Evolutionary conservation across 2,329 filamentous ascomycete species (phyloP).

Genomic region (Fusarium graminum): DNA sequence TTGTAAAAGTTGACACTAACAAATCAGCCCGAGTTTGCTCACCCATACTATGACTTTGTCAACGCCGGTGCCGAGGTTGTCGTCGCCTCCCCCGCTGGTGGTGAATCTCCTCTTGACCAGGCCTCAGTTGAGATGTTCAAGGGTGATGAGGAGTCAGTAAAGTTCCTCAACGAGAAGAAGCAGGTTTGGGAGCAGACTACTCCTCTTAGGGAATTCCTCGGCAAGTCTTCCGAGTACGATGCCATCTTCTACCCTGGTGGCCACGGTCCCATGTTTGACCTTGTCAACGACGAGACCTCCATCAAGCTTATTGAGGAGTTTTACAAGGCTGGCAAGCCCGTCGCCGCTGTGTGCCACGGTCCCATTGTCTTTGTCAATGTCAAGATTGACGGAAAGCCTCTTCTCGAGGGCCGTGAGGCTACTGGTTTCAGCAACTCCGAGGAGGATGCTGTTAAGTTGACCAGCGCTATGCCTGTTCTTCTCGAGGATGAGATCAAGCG

Average conservation of each 20-base stretch:
- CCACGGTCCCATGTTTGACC: conserved; percentile 75
- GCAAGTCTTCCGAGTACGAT: conserved; percentile 71
- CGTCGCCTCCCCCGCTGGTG: conserved; percentile 73
- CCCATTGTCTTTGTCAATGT: conserved; percentile 73
- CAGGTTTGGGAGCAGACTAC: conserved; percentile 73
- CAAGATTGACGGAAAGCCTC: conserved; percentile 63
- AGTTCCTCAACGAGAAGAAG: conserved; percentile 69
- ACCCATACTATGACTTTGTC: conserved; percentile 71
- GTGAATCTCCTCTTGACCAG: conserved; percentile 72
- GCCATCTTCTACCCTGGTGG: conserved; percentile 71
- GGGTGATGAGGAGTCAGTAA: conserved; percentile 63
- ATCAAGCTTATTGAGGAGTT: conserved; percentile 74
- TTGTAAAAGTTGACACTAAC: not conserved
- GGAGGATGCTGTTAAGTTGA: conserved; percentile 61
- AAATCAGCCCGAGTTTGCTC: conserved; percentile 70
- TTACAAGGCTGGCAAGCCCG: conserved; percentile 69
- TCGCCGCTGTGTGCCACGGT: conserved; percentile 78
- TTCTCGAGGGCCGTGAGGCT: conserved; percentile 68
- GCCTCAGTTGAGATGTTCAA: conserved; percentile 67
- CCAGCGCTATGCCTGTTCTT: conserved; percentile 68
- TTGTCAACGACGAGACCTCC: conserved; percentile 68
- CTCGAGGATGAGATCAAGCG: conserved; percentile 68
- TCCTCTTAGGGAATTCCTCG: conserved; percentile 68
- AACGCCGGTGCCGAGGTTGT: conserved; percentile 60
- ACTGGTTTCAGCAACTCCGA: conserved; percentile 74